Evolutionary conservation across 2,329 filamentous ascomycete genomes (phyloP).

Genomic region (Paraconiothyrium sp.): DNA sequence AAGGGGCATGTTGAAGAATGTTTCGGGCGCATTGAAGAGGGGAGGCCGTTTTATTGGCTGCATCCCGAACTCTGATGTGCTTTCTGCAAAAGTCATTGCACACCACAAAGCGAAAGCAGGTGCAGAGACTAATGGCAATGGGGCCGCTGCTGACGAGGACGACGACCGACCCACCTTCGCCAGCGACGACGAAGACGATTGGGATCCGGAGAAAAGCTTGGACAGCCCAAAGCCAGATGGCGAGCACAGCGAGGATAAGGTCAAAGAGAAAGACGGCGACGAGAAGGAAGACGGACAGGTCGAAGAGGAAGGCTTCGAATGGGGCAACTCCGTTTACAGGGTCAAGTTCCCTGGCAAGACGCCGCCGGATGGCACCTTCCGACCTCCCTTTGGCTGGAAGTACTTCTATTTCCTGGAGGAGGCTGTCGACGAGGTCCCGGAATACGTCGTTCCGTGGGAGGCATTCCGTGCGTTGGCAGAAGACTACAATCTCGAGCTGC

Average conservation of each 20-base stretch:
- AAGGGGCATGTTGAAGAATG: slow-evolving; percentile 90
- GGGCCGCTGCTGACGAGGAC: slow-evolving; percentile 32
- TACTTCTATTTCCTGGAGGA: slow-evolving; percentile 97
- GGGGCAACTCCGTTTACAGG: slow-evolving; percentile 93
- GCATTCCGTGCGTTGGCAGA: slow-evolving; percentile 94
- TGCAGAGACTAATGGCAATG: slow-evolving; percentile 49
- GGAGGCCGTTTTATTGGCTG: slow-evolving; percentile 93
- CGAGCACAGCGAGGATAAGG: slow-evolving; percentile 45
- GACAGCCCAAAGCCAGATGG: slow-evolving; percentile 49
- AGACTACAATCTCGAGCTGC: slow-evolving; percentile 94
- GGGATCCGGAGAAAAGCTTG: slow-evolving; percentile 57
- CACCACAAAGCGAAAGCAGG: slow-evolving; percentile 69
- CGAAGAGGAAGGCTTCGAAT: slow-evolving; percentile 66
- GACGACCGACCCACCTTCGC: slow-evolving; percentile 44
- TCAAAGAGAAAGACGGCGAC: slow-evolving; percentile 54
- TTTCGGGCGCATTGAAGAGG: slow-evolving; percentile 89
- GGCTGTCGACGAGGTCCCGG: slow-evolving; percentile 93
- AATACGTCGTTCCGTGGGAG: slow-evolving; percentile 98
- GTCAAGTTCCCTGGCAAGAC: slow-evolving; percentile 87
- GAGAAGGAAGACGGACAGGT: slow-evolving; percentile 57
- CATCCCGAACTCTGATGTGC: slow-evolving; percentile 95
- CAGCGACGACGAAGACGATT: slow-evolving; percentile 52
- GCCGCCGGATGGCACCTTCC: slow-evolving; percentile 87
- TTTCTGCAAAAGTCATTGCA: slow-evolving; percentile 78
- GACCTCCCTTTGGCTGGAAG: slow-evolving; percentile 96